Percentiles rank a stretch among this genome's conserved stretches.
Conservation (phyloP, 2,329 filamentous ascomycete genomes). For the Myriosclerotinia duriaeana region DNA sequence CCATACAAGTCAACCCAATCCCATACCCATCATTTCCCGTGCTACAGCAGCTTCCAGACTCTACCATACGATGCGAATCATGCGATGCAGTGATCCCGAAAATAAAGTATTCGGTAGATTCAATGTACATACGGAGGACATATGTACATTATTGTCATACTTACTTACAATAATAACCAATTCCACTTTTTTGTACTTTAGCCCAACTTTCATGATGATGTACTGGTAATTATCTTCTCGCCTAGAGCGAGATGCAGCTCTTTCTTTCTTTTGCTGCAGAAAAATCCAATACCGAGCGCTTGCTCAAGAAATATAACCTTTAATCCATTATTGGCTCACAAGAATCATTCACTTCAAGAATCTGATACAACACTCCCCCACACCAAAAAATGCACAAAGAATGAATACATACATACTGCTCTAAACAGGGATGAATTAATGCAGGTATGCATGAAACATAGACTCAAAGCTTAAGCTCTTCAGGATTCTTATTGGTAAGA, state of each 20-base stretch:
- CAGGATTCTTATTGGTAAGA: constrained; percentile 6
- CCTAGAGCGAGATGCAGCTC: not conserved
- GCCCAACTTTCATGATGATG: not conserved
- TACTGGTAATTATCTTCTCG: not conserved
- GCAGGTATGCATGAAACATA: constrained; percentile 21
- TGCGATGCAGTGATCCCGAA: constrained; percentile 19
- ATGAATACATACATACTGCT: not conserved
- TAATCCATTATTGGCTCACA: constrained; percentile 10
- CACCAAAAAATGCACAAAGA: constrained; percentile 1
- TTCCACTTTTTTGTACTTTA: not conserved
- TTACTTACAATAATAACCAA: too few relatives aligned
- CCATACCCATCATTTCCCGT: constrained; percentile 4
- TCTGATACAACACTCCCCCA: constrained; percentile 12
- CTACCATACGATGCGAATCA: constrained; percentile 12
- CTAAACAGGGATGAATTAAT: constrained; percentile 16
- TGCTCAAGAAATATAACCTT: not conserved
- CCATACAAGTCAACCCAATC: not conserved
- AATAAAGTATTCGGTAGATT: constrained; percentile 16
- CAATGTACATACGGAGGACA: not conserved
- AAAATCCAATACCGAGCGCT: constrained; percentile 6
- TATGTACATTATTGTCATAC: not conserved
- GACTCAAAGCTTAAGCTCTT: constrained; percentile 17
- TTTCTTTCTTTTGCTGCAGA: not conserved
- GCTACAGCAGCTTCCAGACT: not conserved
- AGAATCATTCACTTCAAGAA: not conserved